Evolutionary conservation across 2,329 filamentous ascomycete genomes (phyloP).

Genomic region (Phaeophleospora eucalypticola): DNA sequence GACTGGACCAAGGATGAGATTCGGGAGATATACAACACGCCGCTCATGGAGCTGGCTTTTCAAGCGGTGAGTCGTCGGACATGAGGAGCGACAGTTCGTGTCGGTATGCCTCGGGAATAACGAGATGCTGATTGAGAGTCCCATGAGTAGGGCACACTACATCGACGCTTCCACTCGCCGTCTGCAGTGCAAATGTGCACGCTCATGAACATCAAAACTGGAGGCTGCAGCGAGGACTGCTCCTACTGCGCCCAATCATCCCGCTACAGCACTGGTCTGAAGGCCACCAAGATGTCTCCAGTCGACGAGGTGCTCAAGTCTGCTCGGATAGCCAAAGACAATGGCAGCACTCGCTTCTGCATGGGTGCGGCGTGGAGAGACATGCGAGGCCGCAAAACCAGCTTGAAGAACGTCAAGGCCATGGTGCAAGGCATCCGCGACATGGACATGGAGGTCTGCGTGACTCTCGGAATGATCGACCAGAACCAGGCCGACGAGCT

Average conservation of each 20-base stretch:
- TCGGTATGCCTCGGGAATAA: background rate
- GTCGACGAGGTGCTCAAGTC: conserved; percentile 78
- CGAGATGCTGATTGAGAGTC: background rate
- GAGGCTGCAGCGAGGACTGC: conserved; percentile 88
- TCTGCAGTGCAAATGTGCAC: conserved; percentile 86
- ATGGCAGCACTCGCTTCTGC: conserved; percentile 87
- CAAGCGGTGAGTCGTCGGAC: conserved; percentile 30
- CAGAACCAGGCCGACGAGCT: conserved; percentile 69
- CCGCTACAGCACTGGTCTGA: conserved; percentile 70
- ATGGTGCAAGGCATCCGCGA: conserved; percentile 79
- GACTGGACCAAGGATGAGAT: conserved; percentile 82
- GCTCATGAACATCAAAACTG: conserved; percentile 94
- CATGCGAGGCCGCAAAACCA: conserved; percentile 85
- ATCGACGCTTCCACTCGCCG: conserved; percentile 81
- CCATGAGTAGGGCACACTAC: conserved; percentile 60
- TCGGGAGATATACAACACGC: conserved; percentile 73
- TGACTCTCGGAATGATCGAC: conserved; percentile 94
- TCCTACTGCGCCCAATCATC: conserved; percentile 89
- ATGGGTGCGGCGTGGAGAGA: conserved; percentile 94
- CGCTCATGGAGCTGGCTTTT: conserved; percentile 65
- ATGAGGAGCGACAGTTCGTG: no score
- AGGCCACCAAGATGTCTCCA: conserved; percentile 72
- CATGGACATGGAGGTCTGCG: conserved; percentile 85
- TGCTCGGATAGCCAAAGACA: conserved; percentile 71
- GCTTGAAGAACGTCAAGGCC: conserved; percentile 74